Percentiles rank a stretch among this genome's conserved stretches.
phyloP scores from a whole-genome alignment of 2,329 filamentous ascomycete species.

The Aspergillus pseudonomiae region DNA sequence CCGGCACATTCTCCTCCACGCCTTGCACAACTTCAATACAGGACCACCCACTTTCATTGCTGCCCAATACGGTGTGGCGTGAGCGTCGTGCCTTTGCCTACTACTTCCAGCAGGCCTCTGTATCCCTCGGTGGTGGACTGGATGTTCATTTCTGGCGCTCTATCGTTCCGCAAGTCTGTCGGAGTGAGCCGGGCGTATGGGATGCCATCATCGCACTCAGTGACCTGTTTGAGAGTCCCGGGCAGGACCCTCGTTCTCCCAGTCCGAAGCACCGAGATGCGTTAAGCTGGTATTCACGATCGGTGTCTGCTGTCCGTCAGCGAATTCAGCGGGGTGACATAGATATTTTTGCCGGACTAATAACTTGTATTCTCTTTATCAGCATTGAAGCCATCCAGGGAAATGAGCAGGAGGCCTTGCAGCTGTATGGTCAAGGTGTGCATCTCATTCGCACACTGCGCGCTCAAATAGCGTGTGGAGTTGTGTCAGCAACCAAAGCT shows the following conservation, averaged over 20 bases:
- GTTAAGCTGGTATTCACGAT: constrained; percentile 35
- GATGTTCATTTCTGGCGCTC: constrained; percentile 39
- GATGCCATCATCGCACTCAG: constrained; percentile 40
- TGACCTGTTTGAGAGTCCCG: constrained; percentile 35
- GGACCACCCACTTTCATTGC: constrained; percentile 19
- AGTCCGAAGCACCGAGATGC: constrained; percentile 30
- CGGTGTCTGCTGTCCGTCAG: constrained; percentile 30
- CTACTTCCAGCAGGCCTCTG: constrained; percentile 36
- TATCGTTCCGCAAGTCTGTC: constrained; percentile 37
- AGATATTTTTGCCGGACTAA: constrained; percentile 32
- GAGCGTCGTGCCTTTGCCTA: constrained; percentile 42
- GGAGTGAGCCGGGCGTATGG: constrained; percentile 38
- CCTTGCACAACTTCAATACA: constrained; percentile 1
- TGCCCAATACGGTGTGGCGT: constrained; percentile 27
- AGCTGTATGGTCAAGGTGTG: constrained; percentile 34
- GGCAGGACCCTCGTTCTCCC: constrained; percentile 12
- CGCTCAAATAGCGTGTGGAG: constrained; percentile 9
- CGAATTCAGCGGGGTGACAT: constrained; percentile 28
- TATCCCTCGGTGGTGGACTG: constrained; percentile 33
- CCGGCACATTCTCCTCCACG: not conserved
- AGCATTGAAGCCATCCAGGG: constrained; percentile 37
- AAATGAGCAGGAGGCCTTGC: constrained; percentile 27
- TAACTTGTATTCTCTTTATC: constrained; percentile 38
- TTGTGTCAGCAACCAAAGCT: constrained; percentile 14
- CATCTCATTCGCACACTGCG: constrained; percentile 29